Percentiles rank a stretch among this genome's conserved stretches.
Conservation (phyloP, 2,329 filamentous ascomycete genomes). For the Dryadomyces quercus-mongolicae region DNA sequence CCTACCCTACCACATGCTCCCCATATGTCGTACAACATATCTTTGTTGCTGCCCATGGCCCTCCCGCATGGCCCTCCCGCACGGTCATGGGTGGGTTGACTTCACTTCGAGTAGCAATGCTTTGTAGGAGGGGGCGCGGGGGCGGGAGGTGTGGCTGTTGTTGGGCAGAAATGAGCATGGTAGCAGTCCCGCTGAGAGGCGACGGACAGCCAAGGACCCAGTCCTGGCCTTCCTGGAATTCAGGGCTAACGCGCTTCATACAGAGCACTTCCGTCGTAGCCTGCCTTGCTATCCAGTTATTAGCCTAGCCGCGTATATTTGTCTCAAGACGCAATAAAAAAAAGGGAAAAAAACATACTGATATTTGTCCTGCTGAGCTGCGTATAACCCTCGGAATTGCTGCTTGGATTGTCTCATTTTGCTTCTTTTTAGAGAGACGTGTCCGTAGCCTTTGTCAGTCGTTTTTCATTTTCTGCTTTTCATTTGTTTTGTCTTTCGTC, state of each 20-base stretch:
- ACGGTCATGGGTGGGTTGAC: too few species aligned
- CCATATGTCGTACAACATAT: too few species aligned
- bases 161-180: not conserved
- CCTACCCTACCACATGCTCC: too few species aligned
- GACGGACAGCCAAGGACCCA: not conserved
- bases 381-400: too few species aligned
- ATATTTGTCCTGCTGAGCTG: not conserved
- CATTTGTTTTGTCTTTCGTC: not conserved
- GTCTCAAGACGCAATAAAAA: not conserved
- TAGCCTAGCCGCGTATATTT: not conserved
- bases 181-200: not conserved
- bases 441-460: not conserved
- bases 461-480: not conserved
- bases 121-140: not conserved
- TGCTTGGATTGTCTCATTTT: not conserved
- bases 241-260: not conserved
- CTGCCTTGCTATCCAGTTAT: not conserved
- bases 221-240: not conserved
- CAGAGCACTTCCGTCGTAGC: not conserved
- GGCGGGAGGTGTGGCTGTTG: not conserved
- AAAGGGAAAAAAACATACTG: not conserved
- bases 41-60: too few species aligned
- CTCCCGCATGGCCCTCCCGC: too few species aligned
- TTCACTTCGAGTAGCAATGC: not conserved
- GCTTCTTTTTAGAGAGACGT: not conserved